phyloP scores from a whole-genome alignment of 306 rosid genomes.

The Prunus salicina region DNA sequence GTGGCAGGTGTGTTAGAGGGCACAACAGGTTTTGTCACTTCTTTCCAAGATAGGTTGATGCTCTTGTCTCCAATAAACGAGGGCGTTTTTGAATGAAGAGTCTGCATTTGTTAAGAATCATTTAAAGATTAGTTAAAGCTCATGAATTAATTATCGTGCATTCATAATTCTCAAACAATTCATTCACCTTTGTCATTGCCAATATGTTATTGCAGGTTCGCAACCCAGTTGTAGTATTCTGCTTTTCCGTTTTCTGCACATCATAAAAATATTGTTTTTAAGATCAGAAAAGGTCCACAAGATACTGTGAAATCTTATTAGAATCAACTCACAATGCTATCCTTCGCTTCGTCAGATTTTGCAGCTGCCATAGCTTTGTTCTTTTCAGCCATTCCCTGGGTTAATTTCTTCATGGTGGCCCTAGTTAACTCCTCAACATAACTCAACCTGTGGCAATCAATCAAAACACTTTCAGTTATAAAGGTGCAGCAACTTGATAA shows the following conservation, averaged over 20 bases:
- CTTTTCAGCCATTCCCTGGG: conserved; percentile 95
- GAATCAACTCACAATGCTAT: conserved; percentile 63
- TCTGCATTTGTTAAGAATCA: conserved; percentile 27
- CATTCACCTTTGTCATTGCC: conserved; percentile 79
- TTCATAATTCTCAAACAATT: background rate
- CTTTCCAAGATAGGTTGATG: conserved; percentile 95
- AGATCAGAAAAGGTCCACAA: conserved; percentile 7
- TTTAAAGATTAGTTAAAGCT: background rate
- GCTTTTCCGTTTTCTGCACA: conserved; percentile 84
- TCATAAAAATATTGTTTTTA: conserved; percentile 11
- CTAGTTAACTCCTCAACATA: conserved; percentile 83
- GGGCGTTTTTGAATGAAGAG: conserved; percentile 67
- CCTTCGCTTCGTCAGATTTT: conserved; percentile 89
- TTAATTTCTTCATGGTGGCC: conserved; percentile 90
- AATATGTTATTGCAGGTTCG: conserved; percentile 91
- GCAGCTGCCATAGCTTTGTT: conserved; percentile 93
- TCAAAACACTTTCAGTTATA: background rate
- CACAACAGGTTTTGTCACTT: conserved; percentile 55
- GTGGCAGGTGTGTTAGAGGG: conserved; percentile 39
- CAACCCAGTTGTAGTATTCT: conserved; percentile 90
- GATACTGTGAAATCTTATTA: conserved; percentile 13
- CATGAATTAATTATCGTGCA: conserved; percentile 8
- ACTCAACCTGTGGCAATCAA: conserved; percentile 57
- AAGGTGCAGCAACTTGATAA: background rate
- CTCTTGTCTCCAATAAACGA: conserved; percentile 86